Base-by-base conservation (phyloP, 352 stramenopile genomes). In the Poterioochromonas sp. region DNA sequence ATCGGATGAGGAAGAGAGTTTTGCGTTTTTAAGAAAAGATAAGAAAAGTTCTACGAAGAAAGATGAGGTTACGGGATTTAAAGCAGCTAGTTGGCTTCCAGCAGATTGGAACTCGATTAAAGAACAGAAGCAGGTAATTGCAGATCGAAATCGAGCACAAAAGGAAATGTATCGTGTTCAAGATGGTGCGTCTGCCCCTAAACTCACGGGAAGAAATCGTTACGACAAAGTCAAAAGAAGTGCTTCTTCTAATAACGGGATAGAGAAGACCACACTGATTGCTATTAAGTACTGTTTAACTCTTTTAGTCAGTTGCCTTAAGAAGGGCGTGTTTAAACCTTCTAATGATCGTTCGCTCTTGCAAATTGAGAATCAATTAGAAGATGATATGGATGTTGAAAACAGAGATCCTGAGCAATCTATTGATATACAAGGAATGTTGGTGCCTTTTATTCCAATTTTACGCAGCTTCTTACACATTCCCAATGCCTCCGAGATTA, bases 221-320 rank as follows among this genome's bases (percentile, higher is more conserved):
- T 78, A 83, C 49, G 79, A 82, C 18, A 49, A 78, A 39, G 69
- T 35, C 11, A 8, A 64, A 54, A 15, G 54, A 1, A 29, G 73
- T 63, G 32, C 47, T 41, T 20, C 35, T 76, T 0, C 35, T 78
- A n/a, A 26, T 76, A 43, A 1, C 29, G 65, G 37, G 12, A 37
- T 43, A 29, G 71, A 80, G 51, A 79, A 64, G 18, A 70, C 76
- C 18, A 63, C 79, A 0, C 68, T 83, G 0, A 51, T 62, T 37
- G 80, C 80, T 40, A 69, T 83, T 26, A 83, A 76, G 40, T 78
- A 80, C 53, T 80, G 77, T 20, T 64, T 83, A 58, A 77, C 68
- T 8, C 58, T 83, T 20, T 76, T 83, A n/a, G 32, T 63, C 34
- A 12, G 15, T 40, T 58, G 39, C 29, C 29, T 74, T 12, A 58